phyloP scores from a whole-genome alignment of 2,329 filamentous ascomycete species.

The Neophaeococcomyces mojaviensis region DNA sequence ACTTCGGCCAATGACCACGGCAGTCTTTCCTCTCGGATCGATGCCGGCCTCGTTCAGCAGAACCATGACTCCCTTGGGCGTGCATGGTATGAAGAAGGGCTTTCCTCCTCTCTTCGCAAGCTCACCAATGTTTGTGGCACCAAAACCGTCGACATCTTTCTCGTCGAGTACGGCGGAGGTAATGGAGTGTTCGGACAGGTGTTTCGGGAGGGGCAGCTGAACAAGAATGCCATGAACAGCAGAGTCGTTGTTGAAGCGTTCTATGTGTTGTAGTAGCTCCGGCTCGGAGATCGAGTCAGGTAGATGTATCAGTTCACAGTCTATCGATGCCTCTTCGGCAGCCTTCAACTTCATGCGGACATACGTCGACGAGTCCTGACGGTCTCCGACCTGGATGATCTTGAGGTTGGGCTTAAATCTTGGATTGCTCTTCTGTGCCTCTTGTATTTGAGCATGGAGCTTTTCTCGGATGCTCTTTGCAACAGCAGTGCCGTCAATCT shows the following conservation, averaged over 20 bases:
- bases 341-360: slow-evolving; percentile 99
- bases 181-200: slow-evolving; percentile 82
- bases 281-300: slow-evolving; percentile 72
- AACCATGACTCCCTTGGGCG: slow-evolving; percentile 94
- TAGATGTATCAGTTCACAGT: slow-evolving; percentile 77
- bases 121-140: slow-evolving; percentile 88
- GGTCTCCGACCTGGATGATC: slow-evolving; percentile 93
- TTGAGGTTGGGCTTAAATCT: slow-evolving; percentile 83
- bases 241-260: slow-evolving; percentile 76
- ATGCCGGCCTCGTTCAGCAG: slow-evolving; percentile 78
- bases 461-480: slow-evolving; percentile 83
- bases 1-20: slow-evolving; percentile 87
- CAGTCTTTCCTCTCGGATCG: slow-evolving; percentile 78
- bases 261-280: slow-evolving; percentile 77
- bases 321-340: slow-evolving; percentile 86
- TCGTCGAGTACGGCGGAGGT: slow-evolving; percentile 86
- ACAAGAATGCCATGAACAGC: slow-evolving; percentile 86
- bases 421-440: slow-evolving; percentile 74
- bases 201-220: slow-evolving; percentile 80
- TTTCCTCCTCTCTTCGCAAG: slow-evolving; percentile 88
- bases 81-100: slow-evolving; percentile 88
- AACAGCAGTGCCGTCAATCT: slow-evolving; percentile 93
- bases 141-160: slow-evolving; percentile 98
- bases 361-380: slow-evolving; percentile 93
- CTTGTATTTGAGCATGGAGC: slow-evolving; percentile 70